Percentiles rank a stretch among this genome's conserved stretches.
Conservation (phyloP, 139 green algal genomes). For the Tetradesmus obliquus region DNA sequence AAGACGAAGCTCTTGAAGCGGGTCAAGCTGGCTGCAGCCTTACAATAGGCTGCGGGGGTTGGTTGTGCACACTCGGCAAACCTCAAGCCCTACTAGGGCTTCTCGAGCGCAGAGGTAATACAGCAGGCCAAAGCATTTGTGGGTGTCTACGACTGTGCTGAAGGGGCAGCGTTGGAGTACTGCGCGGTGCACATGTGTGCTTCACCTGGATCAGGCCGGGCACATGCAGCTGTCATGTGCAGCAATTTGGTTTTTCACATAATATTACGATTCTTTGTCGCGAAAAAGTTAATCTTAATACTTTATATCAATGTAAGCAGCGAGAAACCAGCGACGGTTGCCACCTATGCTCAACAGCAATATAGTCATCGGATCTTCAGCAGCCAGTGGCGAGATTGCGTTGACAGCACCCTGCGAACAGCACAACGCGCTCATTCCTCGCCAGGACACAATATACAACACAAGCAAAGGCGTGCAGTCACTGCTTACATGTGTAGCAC, state of each 20-base stretch:
- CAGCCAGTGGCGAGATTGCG: background rate
- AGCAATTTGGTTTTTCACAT: background rate
- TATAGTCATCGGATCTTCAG: background rate
- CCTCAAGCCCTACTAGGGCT: background rate
- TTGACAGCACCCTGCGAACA: background rate
- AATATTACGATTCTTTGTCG: background rate
- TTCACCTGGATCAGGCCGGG: background rate
- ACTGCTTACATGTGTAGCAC: no score
- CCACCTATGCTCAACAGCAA: background rate
- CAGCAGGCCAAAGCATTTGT: background rate
- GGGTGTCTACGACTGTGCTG: background rate
- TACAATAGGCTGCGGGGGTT: background rate
- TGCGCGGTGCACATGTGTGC: background rate
- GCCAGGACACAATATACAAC: no score
- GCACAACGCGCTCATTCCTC: no score
- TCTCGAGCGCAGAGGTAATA: background rate
- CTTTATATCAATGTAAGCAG: background rate
- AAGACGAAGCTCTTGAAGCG: background rate
- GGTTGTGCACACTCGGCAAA: background rate
- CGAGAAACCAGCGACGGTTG: background rate
- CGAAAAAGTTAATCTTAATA: no score
- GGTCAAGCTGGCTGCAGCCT: background rate
- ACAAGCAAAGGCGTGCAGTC: no score
- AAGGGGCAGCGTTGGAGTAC: background rate
- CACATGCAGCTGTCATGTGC: background rate